These are phyloP conservation scores for Tanacetum coccineum DNA, from an alignment of 129 eudicot species.

Conservation along the genomic window DNA sequence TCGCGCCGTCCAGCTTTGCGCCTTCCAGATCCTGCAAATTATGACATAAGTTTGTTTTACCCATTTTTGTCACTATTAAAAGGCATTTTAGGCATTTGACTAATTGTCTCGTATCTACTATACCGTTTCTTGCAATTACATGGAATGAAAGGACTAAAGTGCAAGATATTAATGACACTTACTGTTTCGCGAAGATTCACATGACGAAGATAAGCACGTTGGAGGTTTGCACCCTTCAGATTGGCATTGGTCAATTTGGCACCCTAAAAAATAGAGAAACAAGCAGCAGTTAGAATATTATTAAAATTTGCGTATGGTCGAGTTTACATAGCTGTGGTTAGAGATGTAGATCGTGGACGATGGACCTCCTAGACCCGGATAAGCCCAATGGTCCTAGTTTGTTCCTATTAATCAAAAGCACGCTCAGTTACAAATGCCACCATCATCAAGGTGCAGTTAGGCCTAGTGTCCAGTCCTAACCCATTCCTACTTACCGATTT, in stretches of 20 bases:
- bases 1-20: constrained; percentile 79
- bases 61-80: neutral
- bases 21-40: constrained; percentile 65
- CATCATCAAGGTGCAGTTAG: too few relatives aligned
- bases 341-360: too few relatives aligned
- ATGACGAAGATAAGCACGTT: constrained; percentile 84
- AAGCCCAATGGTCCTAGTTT: neutral
- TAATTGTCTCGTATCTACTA: neutral
- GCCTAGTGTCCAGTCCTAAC: too few relatives aligned
- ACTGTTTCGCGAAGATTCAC: constrained; percentile 91
- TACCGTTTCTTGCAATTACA: too few relatives aligned
- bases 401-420: too few relatives aligned
- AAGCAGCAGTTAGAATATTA: neutral
- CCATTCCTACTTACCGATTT: too few relatives aligned
- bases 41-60: neutral
- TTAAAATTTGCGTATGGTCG: neutral
- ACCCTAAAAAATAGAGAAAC: constrained; percentile 42
- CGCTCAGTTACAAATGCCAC: too few relatives aligned
- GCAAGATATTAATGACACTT: constrained; percentile 31
- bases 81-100: constrained; percentile 12
- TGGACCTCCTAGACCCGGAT: neutral
- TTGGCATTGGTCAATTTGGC: constrained; percentile 84
- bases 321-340: neutral
- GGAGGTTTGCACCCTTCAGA: constrained; percentile 91
- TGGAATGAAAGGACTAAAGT: neutral